phyloP scores from a whole-genome alignment of 140 eudicot genomes.

The Stevia rebaudiana region DNA sequence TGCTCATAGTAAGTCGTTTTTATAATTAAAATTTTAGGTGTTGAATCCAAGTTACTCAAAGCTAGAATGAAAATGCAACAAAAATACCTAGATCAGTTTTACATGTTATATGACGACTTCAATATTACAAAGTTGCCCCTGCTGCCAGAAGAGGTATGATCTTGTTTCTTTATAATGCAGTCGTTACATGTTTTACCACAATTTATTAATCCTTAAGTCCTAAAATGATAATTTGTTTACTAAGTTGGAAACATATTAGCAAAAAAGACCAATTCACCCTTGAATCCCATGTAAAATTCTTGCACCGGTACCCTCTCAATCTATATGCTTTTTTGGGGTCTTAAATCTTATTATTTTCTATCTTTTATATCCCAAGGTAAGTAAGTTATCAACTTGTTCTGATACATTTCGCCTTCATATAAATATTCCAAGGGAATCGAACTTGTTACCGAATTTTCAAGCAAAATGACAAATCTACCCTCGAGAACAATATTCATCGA shows the following conservation, averaged over 20 bases:
- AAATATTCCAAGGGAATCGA: too few relatives aligned
- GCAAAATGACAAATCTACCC: not conserved
- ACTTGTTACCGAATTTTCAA: too few relatives aligned
- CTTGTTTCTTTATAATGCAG: not conserved
- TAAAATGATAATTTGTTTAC: not conserved
- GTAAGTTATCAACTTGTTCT: too few relatives aligned
- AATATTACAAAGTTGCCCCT: slow-evolving; percentile 78
- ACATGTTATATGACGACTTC: slow-evolving; percentile 88
- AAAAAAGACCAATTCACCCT: not conserved
- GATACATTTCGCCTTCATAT: too few relatives aligned
- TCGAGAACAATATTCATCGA: too few relatives aligned
- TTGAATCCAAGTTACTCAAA: slow-evolving; percentile 83
- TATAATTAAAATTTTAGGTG: slow-evolving; percentile 31
- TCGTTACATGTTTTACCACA: not conserved
- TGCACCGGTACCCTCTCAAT: not conserved
- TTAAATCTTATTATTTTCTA: not conserved
- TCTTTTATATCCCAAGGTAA: not conserved
- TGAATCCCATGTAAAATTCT: not conserved
- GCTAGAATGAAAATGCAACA: slow-evolving; percentile 99
- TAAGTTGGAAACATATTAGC: not conserved
- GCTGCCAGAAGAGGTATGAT: slow-evolving; percentile 78
- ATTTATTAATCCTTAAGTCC: not conserved
- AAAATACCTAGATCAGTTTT: slow-evolving; percentile 87
- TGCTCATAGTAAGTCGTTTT: not conserved
- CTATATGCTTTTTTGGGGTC: not conserved